Conservation (phyloP, 179 eudicot species). For the Beta macrorhiza region DNA sequence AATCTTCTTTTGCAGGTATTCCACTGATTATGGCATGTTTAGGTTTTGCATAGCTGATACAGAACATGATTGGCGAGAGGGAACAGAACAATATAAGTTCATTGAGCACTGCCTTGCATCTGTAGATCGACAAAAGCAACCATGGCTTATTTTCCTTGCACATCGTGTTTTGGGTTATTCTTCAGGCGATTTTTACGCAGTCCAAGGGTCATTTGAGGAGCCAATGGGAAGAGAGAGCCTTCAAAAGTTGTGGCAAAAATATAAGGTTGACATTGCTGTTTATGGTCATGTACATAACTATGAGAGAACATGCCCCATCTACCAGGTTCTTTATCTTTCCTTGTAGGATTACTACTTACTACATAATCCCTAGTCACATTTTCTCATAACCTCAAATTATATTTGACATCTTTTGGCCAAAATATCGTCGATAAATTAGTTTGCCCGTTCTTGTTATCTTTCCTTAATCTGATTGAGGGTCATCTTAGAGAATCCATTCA, state of each 20-base stretch:
- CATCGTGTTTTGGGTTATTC: conserved; percentile 78
- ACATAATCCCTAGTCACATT: not conserved
- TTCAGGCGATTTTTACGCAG: conserved; percentile 45
- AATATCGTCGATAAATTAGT: not conserved
- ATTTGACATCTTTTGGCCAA: not conserved
- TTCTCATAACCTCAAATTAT: not conserved
- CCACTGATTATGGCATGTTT: conserved; percentile 75
- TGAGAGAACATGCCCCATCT: conserved; percentile 74
- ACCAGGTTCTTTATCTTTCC: conserved; percentile 45
- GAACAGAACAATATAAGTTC: conserved; percentile 60
- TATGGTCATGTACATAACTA: conserved; percentile 73
- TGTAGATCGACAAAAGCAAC: conserved; percentile 62
- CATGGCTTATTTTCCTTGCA: conserved; percentile 74
- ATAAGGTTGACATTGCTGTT: conserved; percentile 72
- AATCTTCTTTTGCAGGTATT: conserved; percentile 35
- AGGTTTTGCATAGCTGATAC: conserved; percentile 70
- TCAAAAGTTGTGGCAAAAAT: conserved; percentile 76
- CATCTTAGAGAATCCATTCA: not conserved
- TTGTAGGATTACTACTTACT: not conserved
- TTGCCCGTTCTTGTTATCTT: not conserved
- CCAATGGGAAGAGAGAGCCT: conserved; percentile 86
- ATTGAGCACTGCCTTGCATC: conserved; percentile 73
- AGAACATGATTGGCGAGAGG: conserved; percentile 80
- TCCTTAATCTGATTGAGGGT: not conserved
- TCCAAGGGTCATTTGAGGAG: conserved; percentile 58